Conservation (phyloP, 768 basidiomycete species). For the Psilocybe cyanescens region DNA sequence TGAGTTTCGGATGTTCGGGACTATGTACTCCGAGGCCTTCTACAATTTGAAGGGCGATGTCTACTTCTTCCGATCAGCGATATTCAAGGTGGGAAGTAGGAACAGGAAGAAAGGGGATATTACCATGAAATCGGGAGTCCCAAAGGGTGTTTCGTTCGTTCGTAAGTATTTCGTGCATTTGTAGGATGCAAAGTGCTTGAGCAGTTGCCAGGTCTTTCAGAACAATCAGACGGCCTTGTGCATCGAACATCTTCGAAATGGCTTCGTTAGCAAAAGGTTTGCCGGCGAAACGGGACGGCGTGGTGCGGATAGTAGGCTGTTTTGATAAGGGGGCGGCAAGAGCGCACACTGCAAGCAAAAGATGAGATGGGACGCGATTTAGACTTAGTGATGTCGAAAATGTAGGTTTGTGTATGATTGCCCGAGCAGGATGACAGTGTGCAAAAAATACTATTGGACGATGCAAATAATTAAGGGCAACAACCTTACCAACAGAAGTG, state of each 20-base stretch:
- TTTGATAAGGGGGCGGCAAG: conserved; percentile 78
- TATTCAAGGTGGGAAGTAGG: conserved; percentile 19
- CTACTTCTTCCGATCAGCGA: conserved; percentile 38
- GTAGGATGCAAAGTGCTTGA: conserved; percentile 75
- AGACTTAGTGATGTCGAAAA: conserved; percentile 70
- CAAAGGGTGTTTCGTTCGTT: conserved; percentile 41
- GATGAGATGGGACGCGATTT: conserved; percentile 68
- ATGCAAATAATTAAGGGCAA: conserved; percentile 15
- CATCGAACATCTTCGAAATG: conserved; percentile 71
- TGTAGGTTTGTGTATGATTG: conserved; percentile 79
- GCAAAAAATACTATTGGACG: conserved; percentile 71
- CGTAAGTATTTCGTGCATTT: conserved; percentile 63
- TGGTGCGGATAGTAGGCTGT: conserved; percentile 62
- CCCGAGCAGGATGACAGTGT: conserved; percentile 77
- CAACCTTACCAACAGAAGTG: conserved; percentile 16
- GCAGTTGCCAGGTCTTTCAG: conserved; percentile 72
- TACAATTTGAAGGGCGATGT: conserved; percentile 69
- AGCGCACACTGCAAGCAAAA: conserved; percentile 77
- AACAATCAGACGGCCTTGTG: conserved; percentile 61
- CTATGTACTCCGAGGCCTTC: conserved; percentile 68
- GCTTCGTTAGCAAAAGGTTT: conserved; percentile 65
- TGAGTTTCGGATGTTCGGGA: conserved; percentile 62
- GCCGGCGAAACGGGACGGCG: conserved; percentile 58
- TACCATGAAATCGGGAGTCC: conserved; percentile 56
- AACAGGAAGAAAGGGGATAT: conserved; percentile 18